Evolutionary conservation across 176 grass and related monocot species (phyloP).

Genomic region (Aegilops speltoides): DNA sequence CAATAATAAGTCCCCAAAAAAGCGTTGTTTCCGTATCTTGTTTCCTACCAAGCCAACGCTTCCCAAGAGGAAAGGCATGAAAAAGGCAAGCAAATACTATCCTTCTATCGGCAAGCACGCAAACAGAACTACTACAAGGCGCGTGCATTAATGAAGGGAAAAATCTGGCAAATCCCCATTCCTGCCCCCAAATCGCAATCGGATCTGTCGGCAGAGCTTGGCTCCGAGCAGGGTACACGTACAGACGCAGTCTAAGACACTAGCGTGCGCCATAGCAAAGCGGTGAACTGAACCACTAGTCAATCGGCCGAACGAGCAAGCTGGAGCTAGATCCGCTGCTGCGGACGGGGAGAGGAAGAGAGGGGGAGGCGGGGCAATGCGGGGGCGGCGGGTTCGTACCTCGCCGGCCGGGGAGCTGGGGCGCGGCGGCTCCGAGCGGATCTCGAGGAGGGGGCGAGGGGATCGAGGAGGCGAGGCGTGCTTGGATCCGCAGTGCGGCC

Average conservation of each 20-base stretch:
- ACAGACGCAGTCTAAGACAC: neutral
- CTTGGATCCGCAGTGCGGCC: slow-evolving; percentile 2
- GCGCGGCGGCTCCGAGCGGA: slow-evolving; percentile 11
- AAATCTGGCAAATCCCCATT: neutral
- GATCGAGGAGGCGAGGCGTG: slow-evolving; percentile 1
- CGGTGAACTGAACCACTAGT: neutral
- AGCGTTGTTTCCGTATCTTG: neutral
- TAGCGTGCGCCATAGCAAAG: neutral
- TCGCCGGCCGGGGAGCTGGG: slow-evolving; percentile 18
- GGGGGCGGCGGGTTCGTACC: slow-evolving; percentile 30
- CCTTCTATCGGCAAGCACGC: slow-evolving; percentile 6
- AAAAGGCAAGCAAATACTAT: neutral
- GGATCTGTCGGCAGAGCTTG: slow-evolving; percentile 40
- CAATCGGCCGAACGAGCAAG: neutral
- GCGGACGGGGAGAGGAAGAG: neutral
- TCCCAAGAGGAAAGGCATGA: neutral
- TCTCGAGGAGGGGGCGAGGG: slow-evolving; percentile 22
- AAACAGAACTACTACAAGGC: slow-evolving; percentile 9
- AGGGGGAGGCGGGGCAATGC: slow-evolving; percentile 21
- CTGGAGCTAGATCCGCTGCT: slow-evolving; percentile 24
- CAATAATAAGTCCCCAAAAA: neutral
- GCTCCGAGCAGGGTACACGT: neutral
- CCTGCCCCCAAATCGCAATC: neutral
- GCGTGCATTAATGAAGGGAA: slow-evolving; percentile 14
- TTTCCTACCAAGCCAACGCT: slow-evolving; percentile 10